Conservation (phyloP, 2,329 filamentous ascomycete genomes). For the Pestalotiopsis fici region DNA sequence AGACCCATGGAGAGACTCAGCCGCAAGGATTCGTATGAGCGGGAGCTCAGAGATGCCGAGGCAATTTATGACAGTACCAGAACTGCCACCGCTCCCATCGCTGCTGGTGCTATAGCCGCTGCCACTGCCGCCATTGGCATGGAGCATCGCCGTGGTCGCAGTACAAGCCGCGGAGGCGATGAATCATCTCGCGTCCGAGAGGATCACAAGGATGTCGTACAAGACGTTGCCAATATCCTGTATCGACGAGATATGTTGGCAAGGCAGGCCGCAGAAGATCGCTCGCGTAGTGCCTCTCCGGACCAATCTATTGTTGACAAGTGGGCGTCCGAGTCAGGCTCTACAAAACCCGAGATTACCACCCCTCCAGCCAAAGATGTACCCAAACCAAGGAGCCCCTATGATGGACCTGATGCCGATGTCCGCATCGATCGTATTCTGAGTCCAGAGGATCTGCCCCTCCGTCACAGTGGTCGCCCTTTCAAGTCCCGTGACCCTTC, state of each 20-base stretch:
- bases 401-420: slow-evolving; percentile 63
- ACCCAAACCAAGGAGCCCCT: slow-evolving; percentile 47
- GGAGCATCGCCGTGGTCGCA: slow-evolving; percentile 32
- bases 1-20: slow-evolving; percentile 41
- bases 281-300: slow-evolving; percentile 52
- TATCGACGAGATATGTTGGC: slow-evolving; percentile 59
- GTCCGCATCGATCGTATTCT: slow-evolving; percentile 62
- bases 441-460: slow-evolving; percentile 48
- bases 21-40: slow-evolving; percentile 52
- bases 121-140: slow-evolving; percentile 43
- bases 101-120: slow-evolving; percentile 46
- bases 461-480: neutral
- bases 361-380: slow-evolving; percentile 55
- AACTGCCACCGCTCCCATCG: slow-evolving; percentile 49
- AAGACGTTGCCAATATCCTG: slow-evolving; percentile 58
- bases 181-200: slow-evolving; percentile 35
- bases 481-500: slow-evolving; percentile 46
- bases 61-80: slow-evolving; percentile 45
- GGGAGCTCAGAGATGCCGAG: slow-evolving; percentile 45
- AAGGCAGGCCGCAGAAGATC: slow-evolving; percentile 54
- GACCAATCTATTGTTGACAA: slow-evolving; percentile 57
- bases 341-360: slow-evolving; percentile 45
- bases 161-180: slow-evolving; percentile 31
- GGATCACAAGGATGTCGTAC: slow-evolving; percentile 44
- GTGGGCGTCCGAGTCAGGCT: slow-evolving; percentile 44